A percentile compares a stretch with the other conserved stretches of the same genome.
Conservation (phyloP, 768 basidiomycete genomes). For the Candolleomyces eurysporus region DNA sequence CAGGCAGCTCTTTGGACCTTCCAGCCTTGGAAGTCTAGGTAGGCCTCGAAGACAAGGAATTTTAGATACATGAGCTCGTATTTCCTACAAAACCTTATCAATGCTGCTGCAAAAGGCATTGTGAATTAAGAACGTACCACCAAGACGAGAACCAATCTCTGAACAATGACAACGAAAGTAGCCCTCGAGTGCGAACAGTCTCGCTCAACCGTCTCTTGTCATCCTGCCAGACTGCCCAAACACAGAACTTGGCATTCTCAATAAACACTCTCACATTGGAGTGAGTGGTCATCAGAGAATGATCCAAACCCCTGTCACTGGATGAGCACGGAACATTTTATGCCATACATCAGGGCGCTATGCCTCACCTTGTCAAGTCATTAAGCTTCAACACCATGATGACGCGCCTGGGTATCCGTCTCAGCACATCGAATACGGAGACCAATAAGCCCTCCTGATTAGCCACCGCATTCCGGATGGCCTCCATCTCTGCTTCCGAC, state of each 20-base stretch:
- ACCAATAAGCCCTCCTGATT: constrained; percentile 78
- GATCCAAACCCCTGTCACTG: constrained; percentile 65
- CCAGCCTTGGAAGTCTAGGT: constrained; percentile 63
- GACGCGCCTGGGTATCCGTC: constrained; percentile 81
- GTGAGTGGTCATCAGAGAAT: constrained; percentile 85
- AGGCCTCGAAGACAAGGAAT: constrained; percentile 52
- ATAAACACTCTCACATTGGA: constrained; percentile 80
- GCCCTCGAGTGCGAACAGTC: constrained; percentile 47
- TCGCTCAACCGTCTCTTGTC: constrained; percentile 49
- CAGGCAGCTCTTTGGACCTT: constrained; percentile 57
- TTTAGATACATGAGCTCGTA: constrained; percentile 54
- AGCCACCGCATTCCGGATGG: constrained; percentile 80
- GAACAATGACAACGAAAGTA: constrained; percentile 47
- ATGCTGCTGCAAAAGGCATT: background rate
- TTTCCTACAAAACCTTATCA: constrained; percentile 38
- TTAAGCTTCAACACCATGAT: constrained; percentile 86
- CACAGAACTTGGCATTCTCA: constrained; percentile 88
- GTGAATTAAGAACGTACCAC: constrained; percentile 53
- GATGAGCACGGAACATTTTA: background rate
- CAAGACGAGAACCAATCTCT: constrained; percentile 55
- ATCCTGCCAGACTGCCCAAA: constrained; percentile 74
- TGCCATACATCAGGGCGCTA: background rate
- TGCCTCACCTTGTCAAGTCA: constrained; percentile 71
- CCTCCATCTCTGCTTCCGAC: constrained; percentile 74
- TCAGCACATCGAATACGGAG: constrained; percentile 84